Evolutionary conservation across 1,284 basidiomycete genomes (phyloP).

Genomic region (Trametes pubescens): DNA sequence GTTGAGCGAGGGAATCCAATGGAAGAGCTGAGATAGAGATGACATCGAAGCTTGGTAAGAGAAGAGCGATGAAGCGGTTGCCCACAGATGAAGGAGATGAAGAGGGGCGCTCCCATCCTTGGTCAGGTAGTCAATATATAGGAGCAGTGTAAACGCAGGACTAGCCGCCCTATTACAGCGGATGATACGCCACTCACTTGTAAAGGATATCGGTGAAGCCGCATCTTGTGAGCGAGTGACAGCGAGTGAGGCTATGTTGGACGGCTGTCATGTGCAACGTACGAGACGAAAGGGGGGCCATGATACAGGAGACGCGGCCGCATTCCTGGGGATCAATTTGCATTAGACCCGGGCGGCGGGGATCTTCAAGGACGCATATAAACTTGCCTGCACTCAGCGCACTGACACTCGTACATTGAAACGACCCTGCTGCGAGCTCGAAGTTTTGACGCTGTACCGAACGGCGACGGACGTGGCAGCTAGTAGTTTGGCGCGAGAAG

Average conservation of each 20-base stretch:
- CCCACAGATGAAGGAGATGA: background rate
- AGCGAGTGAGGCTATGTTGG: background rate
- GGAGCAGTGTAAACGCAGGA: background rate
- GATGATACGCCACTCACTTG: background rate
- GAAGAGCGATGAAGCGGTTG: too few relatives aligned
- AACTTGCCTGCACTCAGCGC: too few relatives aligned
- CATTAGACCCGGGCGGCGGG: too few relatives aligned
- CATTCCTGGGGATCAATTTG: too few relatives aligned
- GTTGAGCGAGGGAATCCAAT: slow-evolving; percentile 14
- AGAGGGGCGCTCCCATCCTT: background rate
- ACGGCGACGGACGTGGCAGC: too few relatives aligned
- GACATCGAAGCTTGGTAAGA: background rate
- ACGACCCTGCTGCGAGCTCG: too few relatives aligned
- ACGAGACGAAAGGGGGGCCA: too few relatives aligned
- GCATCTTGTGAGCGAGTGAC: background rate
- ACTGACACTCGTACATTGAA: too few relatives aligned
- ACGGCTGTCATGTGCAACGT: background rate
- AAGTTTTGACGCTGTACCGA: too few relatives aligned
- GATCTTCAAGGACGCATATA: too few relatives aligned
- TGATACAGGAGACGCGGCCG: too few relatives aligned
- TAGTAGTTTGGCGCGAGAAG: too few relatives aligned
- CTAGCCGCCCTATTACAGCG: background rate
- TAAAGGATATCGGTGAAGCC: background rate
- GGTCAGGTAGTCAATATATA: background rate
- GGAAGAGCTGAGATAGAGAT: background rate